Evolutionary conservation across 352 stramenopile genomes (phyloP).

Genomic region (Pythium guiyangense): DNA sequence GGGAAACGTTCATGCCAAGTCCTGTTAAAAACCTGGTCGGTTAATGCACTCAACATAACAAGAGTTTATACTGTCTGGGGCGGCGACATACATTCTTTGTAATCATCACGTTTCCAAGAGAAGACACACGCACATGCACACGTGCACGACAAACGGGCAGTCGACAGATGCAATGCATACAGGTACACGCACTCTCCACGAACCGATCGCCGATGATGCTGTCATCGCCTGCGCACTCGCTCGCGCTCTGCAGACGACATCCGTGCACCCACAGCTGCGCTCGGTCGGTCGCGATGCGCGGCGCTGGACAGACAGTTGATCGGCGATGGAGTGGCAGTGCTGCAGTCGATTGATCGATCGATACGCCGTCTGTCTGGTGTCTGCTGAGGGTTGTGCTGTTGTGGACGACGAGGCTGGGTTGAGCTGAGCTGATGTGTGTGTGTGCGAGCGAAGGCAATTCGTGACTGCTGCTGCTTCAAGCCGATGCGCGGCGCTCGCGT

Average conservation of each 20-base stretch:
- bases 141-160: constrained; percentile 4
- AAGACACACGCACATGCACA: constrained; percentile 13
- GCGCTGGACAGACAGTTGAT: not conserved
- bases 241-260: too few relatives aligned
- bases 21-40: constrained; percentile 75
- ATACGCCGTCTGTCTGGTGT: too few relatives aligned
- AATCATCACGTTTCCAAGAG: constrained; percentile 80
- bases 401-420: not conserved
- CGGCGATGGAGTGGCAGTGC: not conserved
- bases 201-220: not conserved
- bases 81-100: constrained; percentile 83
- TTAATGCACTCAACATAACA: constrained; percentile 86
- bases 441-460: constrained; percentile 8
- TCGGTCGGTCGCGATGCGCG: too few relatives aligned
- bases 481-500: not conserved
- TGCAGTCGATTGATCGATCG: not conserved
- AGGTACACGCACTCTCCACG: not conserved
- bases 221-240: too few relatives aligned
- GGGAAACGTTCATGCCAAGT: constrained; percentile 80
- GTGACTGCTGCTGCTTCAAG: constrained; percentile 3
- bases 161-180: not conserved
- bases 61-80: constrained; percentile 79
- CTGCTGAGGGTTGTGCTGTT: not conserved
- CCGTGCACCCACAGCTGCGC: too few relatives aligned
- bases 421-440: not conserved